Evolutionary conservation across 805 yeast genomes (phyloP).

Genomic region (Saccharomycopsis sp.): DNA sequence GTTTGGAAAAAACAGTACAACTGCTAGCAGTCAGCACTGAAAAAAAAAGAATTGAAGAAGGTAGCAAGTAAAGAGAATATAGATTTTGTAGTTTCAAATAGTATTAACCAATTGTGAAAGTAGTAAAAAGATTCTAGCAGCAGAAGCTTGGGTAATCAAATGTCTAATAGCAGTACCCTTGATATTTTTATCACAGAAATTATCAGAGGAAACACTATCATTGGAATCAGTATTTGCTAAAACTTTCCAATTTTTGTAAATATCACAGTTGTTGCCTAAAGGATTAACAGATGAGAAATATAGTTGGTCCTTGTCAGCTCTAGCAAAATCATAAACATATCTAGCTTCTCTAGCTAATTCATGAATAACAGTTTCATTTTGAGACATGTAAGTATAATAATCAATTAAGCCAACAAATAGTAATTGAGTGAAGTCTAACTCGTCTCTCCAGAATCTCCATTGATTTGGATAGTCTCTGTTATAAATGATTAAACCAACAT

Average conservation of each 20-base stretch:
- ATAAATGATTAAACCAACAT: slow-evolving; percentile 44
- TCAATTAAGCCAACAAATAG: slow-evolving; percentile 61
- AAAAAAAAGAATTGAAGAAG: no score
- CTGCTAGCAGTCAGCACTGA: no score
- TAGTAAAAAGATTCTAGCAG: slow-evolving; percentile 51
- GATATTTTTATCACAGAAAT: slow-evolving; percentile 32
- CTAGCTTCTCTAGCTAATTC: slow-evolving; percentile 38
- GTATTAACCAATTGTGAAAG: not conserved
- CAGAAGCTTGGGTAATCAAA: slow-evolving; percentile 54
- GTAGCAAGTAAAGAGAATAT: no score
- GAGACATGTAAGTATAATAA: slow-evolving; percentile 30
- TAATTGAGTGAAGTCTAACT: slow-evolving; percentile 52
- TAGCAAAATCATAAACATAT: slow-evolving; percentile 40
- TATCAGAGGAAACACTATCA: slow-evolving; percentile 20
- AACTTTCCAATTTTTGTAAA: slow-evolving; percentile 38
- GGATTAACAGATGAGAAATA: slow-evolving; percentile 54
- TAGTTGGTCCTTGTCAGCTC: slow-evolving; percentile 35
- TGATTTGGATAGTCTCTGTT: slow-evolving; percentile 48
- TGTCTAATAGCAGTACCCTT: slow-evolving; percentile 35
- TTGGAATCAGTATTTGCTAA: slow-evolving; percentile 38
- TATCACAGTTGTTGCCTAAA: slow-evolving; percentile 38
- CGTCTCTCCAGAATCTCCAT: slow-evolving; percentile 53
- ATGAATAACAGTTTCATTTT: slow-evolving; percentile 31
- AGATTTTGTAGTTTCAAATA: no score
- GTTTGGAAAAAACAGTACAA: no score